These are phyloP conservation scores for Boletus insuetus DNA, from an alignment of 768 basidiomycete genomes.

Conservation along the genomic window DNA sequence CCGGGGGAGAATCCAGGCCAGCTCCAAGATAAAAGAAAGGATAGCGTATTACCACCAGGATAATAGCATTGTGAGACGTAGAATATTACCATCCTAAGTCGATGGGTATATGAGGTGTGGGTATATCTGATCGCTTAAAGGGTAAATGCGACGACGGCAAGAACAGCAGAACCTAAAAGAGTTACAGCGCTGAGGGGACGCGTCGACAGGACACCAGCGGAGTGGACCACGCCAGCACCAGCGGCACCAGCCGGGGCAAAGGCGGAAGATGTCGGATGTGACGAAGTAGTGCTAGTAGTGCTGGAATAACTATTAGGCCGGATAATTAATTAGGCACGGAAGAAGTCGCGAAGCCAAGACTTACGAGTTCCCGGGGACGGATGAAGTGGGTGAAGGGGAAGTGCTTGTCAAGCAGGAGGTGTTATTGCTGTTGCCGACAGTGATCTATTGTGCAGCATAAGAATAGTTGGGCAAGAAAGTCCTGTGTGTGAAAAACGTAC, in stretches of 20 bases:
- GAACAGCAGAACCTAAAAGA: conserved; percentile 20
- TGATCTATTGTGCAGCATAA: conserved; percentile 28
- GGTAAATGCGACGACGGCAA: conserved; percentile 22
- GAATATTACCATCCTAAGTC: conserved; percentile 36
- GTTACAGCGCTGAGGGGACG: conserved; percentile 22
- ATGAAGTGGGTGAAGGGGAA: conserved; percentile 13
- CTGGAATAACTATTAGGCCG: conserved; percentile 1
- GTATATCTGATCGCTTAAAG: conserved; percentile 18
- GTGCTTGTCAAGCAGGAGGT: conserved; percentile 35
- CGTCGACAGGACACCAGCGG: conserved; percentile 25
- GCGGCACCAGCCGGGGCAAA: conserved; percentile 32
- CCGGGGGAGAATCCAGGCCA: conserved; percentile 3
- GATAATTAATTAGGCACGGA: conserved; percentile 3
- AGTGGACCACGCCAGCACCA: conserved; percentile 28
- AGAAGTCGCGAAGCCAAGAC: not conserved
- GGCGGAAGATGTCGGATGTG: conserved; percentile 15
- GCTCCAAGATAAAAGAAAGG: conserved; percentile 6
- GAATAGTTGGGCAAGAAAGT: not conserved
- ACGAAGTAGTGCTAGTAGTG: not conserved
- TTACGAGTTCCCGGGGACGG: not conserved
- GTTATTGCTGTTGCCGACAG: conserved; percentile 35
- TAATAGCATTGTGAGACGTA: conserved; percentile 17
- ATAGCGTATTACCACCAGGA: conserved; percentile 24
- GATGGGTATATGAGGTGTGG: conserved; percentile 35
- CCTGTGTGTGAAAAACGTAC: conserved; percentile 38